Conservation (phyloP, 2,329 filamentous ascomycete genomes). For the Endoconidiophora polonica region DNA sequence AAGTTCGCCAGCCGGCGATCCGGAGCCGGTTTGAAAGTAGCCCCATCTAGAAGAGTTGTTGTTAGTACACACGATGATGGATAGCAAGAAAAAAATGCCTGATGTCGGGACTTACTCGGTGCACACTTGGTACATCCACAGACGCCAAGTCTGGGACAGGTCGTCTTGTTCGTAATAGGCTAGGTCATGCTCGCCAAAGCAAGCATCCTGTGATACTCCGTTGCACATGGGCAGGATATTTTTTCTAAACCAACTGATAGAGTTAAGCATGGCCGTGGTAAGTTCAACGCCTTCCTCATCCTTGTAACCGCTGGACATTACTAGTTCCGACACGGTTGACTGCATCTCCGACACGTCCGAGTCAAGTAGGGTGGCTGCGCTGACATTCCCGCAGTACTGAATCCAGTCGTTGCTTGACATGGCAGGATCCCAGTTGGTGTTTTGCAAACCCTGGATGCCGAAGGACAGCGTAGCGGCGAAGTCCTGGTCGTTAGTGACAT, state of each 20-base stretch:
- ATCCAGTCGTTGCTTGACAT: slow-evolving; percentile 26
- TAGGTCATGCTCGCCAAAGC: slow-evolving; percentile 22
- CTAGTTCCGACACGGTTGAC: too few relatives aligned
- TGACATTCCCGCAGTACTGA: slow-evolving; percentile 31
- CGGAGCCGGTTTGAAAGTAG: slow-evolving; percentile 57
- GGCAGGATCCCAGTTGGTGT: slow-evolving; percentile 36
- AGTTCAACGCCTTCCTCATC: slow-evolving; percentile 22
- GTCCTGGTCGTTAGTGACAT: slow-evolving; percentile 27
- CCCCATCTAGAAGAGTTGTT: slow-evolving; percentile 42
- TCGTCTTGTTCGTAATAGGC: slow-evolving; percentile 12
- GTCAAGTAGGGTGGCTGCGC: slow-evolving; percentile 19
- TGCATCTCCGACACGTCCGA: too few relatives aligned
- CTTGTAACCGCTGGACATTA: slow-evolving; percentile 22
- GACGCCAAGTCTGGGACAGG: slow-evolving; percentile 12
- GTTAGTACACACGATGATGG: slow-evolving; percentile 8
- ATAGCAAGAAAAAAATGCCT: not conserved
- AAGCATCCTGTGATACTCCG: slow-evolving; percentile 21
- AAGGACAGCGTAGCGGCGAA: slow-evolving; percentile 28
- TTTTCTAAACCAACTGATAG: slow-evolving; percentile 28
- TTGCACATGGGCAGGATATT: slow-evolving; percentile 17
- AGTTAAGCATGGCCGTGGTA: slow-evolving; percentile 32
- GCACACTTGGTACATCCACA: slow-evolving; percentile 38
- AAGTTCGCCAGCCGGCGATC: slow-evolving; percentile 44
- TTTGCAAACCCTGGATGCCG: slow-evolving; percentile 29
- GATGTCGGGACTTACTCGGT: slow-evolving; percentile 27